Evolutionary conservation across 371 early-diverging fungal genomes (phyloP).

Genomic region (Mucor circinelloides): DNA sequence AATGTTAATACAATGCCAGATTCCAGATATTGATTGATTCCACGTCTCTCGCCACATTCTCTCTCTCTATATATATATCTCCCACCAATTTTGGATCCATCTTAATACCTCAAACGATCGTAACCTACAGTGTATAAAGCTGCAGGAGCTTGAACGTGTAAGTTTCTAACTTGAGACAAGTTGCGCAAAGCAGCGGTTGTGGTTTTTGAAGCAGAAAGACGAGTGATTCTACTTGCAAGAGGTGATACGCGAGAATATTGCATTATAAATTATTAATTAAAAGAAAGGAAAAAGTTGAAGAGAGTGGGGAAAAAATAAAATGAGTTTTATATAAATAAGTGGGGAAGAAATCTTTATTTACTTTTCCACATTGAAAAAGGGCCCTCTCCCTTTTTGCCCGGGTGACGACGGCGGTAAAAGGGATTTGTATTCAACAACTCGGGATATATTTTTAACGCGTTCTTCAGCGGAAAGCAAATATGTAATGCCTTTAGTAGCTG

Average conservation of each 20-base stretch:
- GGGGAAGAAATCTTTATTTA: neutral
- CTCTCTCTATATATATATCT: neutral
- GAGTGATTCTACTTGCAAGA: constrained; percentile 19
- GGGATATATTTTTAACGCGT: neutral
- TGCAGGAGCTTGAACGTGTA: constrained; percentile 47
- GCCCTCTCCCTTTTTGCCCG: constrained; percentile 3
- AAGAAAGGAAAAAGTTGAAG: neutral
- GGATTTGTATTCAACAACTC: neutral
- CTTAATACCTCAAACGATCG: constrained; percentile 38
- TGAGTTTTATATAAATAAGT: neutral
- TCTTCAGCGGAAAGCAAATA: neutral
- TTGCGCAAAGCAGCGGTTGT: constrained; percentile 20
- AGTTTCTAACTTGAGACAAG: constrained; percentile 41
- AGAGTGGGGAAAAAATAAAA: neutral
- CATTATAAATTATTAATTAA: constrained; percentile 17
- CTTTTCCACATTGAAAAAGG: neutral
- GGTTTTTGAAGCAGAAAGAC: constrained; percentile 11
- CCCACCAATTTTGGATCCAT: neutral
- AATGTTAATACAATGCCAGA: neutral
- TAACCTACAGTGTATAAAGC: constrained; percentile 38
- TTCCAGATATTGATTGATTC: neutral
- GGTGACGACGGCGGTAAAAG: neutral
- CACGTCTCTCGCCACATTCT: neutral
- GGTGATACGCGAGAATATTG: constrained; percentile 36
- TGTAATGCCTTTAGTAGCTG: neutral